Evolutionary conservation across 148 eudicot genomes (phyloP).

Genomic region (Gaultheria prostrata): DNA sequence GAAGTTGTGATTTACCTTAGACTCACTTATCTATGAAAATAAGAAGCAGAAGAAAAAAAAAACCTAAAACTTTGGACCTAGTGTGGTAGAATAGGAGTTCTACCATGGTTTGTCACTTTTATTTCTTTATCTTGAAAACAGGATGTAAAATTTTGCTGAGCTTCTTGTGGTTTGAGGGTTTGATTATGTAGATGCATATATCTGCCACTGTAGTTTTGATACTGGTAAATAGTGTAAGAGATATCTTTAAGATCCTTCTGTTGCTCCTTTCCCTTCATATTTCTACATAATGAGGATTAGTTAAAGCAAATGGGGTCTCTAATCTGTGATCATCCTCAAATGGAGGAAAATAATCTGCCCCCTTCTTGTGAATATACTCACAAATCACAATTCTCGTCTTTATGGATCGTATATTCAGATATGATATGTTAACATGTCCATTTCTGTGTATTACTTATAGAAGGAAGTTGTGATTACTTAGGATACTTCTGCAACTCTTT

Average conservation of each 20-base stretch:
- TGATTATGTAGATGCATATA: not conserved
- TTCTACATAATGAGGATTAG: not conserved
- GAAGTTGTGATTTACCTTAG: not conserved
- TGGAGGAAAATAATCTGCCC: not conserved
- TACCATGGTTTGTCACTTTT: not conserved
- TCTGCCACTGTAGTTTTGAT: not conserved
- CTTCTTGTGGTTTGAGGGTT: not conserved
- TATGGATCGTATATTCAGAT: not conserved
- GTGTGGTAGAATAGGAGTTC: not conserved
- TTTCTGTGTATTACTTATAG: not conserved
- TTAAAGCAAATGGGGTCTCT: not conserved
- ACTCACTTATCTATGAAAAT: not conserved
- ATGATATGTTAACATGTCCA: not conserved
- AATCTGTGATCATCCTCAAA: not conserved
- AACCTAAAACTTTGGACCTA: not conserved
- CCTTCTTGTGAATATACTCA: not conserved
- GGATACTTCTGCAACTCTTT: conserved; percentile 8
- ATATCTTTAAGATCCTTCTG: not conserved
- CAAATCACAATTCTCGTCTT: not conserved
- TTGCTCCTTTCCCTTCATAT: not conserved
- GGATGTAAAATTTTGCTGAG: not conserved
- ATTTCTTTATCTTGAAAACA: not conserved
- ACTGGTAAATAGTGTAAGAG: conserved; percentile 3
- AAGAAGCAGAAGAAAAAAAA: not conserved
- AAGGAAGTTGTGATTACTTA: not conserved